Percentiles rank a stretch among this genome's conserved stretches.
These are phyloP conservation scores for Parathielavia appendiculata DNA, from an alignment of 495 filamentous ascomycete genomes.

Conservation along the genomic window DNA sequence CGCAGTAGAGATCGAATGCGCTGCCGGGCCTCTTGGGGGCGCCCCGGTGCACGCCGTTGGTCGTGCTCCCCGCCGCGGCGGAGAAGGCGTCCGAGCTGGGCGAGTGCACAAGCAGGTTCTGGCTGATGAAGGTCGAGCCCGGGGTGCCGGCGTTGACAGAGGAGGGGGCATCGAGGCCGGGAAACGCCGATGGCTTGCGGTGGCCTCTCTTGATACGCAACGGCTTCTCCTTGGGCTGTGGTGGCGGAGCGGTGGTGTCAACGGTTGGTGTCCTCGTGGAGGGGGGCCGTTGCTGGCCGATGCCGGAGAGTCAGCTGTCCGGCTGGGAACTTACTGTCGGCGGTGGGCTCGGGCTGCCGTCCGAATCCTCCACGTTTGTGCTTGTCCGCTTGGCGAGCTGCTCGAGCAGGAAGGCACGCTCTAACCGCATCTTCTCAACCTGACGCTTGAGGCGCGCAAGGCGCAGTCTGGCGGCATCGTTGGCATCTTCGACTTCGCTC, in stretches of 20 bases:
- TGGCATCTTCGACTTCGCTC: constrained; percentile 81
- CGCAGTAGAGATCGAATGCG: constrained; percentile 51
- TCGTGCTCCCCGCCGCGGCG: constrained; percentile 24
- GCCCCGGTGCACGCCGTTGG: constrained; percentile 31
- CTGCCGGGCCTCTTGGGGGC: constrained; percentile 39
- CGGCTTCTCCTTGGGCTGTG: constrained; percentile 83
- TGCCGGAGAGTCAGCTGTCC: constrained; percentile 8
- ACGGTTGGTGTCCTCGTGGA: constrained; percentile 22
- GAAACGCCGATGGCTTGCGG: constrained; percentile 47
- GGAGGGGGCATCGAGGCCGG: constrained; percentile 22
- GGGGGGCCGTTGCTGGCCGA: constrained; percentile 9
- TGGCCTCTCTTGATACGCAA: constrained; percentile 80
- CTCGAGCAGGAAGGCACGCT: constrained; percentile 84
- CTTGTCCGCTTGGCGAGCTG: constrained; percentile 80
- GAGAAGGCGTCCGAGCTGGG: constrained; percentile 46
- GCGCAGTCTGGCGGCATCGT: constrained; percentile 71
- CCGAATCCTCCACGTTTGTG: constrained; percentile 69
- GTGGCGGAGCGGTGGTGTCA: constrained; percentile 19
- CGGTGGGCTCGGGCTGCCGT: constrained; percentile 65
- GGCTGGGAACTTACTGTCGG: constrained; percentile 54
- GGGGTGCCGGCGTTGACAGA: constrained; percentile 25
- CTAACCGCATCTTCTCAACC: constrained; percentile 86
- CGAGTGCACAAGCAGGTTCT: constrained; percentile 39
- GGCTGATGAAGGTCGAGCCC: constrained; percentile 39
- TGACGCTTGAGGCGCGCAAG: constrained; percentile 74